Evolutionary conservation across 345 rosid species (phyloP), one percentile per base, ranked within the genome.

Genomic region (Diplotaxis tenuifolia): DNA sequence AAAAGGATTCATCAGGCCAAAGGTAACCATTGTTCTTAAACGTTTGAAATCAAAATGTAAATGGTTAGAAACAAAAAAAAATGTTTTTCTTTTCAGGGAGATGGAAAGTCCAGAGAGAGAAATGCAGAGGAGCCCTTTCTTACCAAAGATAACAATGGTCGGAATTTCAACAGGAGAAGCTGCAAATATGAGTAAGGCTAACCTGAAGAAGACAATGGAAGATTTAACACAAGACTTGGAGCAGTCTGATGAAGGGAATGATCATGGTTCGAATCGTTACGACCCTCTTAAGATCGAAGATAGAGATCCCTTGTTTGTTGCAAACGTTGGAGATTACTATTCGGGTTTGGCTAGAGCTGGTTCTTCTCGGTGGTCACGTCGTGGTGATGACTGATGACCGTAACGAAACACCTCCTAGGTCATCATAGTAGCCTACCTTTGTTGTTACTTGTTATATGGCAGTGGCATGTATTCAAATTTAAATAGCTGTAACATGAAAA

Each of bases 61-160:
- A 47, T 14, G 14, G 36, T 64, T 25, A n/a, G 62, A 10, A 59
- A 8, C 7, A 34, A 4, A 61, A 0, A n/a, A n/a, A n/a, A n/a
- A n/a, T n/a, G 1, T 9, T 1, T 11, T 52, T 61, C 57, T 31
- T 63, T 62, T 72, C 81, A 83, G 88, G 75, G 65, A 19, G 32
- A 70, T 55, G 15, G 85, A 87, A 57, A 20, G 25, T 60, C 52
- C 58, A 59, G 82, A 66, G 55, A 83, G 68, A 36, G 83, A 84
- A 72, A 52, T 81, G 69, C 81, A 79, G 75, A 50, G 57, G 2
- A 92, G 79, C 71, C 97, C 96, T 62, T 88, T 90, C 72, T 91
- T 95, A 78, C 99, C 99, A n/a, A 95, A 87, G 87, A 82, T 95
- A 42, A 95, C 97, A 27, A 92, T 95, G 99, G 96, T 95, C 6